Conservation (phyloP, 2,329 filamentous ascomycete species). For the Trichoderma breve region DNA sequence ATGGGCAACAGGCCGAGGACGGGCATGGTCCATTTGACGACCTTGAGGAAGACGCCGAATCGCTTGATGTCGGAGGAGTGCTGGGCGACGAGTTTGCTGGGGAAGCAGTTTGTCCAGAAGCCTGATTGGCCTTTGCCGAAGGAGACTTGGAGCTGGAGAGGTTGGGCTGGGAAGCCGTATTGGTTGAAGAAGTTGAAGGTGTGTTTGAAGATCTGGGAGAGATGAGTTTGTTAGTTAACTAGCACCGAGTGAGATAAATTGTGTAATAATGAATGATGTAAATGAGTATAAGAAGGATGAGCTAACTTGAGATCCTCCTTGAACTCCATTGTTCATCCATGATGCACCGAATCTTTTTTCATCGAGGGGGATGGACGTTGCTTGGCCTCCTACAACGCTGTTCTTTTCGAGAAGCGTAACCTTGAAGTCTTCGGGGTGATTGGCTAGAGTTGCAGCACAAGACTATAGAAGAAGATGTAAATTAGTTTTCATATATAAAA, state of each 20-base stretch:
- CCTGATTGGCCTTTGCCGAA: slow-evolving; percentile 58
- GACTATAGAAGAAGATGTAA: slow-evolving; percentile 39
- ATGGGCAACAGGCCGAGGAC: slow-evolving; percentile 61
- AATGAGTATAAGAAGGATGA: background rate
- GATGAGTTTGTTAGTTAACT: background rate
- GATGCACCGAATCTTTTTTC: slow-evolving; percentile 54
- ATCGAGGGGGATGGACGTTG: slow-evolving; percentile 58
- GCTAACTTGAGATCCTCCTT: slow-evolving; percentile 50
- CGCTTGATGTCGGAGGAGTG: slow-evolving; percentile 56
- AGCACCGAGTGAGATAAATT: background rate
- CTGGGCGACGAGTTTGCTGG: slow-evolving; percentile 54
- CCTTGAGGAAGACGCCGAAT: slow-evolving; percentile 54
- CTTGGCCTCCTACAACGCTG: slow-evolving; percentile 59
- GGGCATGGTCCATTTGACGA: slow-evolving; percentile 59
- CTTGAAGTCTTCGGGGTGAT: slow-evolving; percentile 64
- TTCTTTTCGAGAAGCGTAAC: slow-evolving; percentile 62
- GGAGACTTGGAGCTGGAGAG: slow-evolving; percentile 60
- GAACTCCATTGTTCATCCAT: slow-evolving; percentile 64
- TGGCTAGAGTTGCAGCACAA: slow-evolving; percentile 64
- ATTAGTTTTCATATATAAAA: background rate
- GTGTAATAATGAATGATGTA: background rate
- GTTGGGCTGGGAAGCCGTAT: slow-evolving; percentile 54
- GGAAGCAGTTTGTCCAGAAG: slow-evolving; percentile 67
- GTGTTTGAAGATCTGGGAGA: slow-evolving; percentile 60
- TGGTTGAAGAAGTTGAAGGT: slow-evolving; percentile 63